These are phyloP conservation scores for Mucor saturninus DNA, from an alignment of 371 early-diverging fungal species.

Conservation along the genomic window DNA sequence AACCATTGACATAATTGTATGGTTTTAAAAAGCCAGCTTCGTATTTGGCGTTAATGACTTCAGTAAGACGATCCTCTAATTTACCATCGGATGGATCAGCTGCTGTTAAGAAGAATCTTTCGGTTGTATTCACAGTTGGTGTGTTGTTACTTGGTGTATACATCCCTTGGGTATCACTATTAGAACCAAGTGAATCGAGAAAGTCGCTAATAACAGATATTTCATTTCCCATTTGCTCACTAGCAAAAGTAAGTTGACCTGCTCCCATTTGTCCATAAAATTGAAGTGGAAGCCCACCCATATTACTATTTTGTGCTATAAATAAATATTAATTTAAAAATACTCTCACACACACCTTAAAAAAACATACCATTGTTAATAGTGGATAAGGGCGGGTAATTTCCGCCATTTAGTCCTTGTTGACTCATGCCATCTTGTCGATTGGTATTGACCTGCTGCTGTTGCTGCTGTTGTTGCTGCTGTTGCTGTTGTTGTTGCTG, in stretches of 20 bases:
- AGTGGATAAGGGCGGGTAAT: conserved; percentile 18
- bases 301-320: conserved; percentile 21
- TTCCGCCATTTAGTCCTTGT: conserved; percentile 27
- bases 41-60: conserved; percentile 92
- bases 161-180: conserved; percentile 24
- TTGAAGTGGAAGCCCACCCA: conserved; percentile 28
- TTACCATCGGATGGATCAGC: conserved; percentile 89
- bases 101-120: conserved; percentile 86
- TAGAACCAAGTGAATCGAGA: conserved; percentile 58
- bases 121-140: conserved; percentile 46
- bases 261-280: conserved; percentile 37
- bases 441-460: conserved; percentile 12
- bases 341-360: conserved; percentile 3
- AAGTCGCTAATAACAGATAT: conserved; percentile 73
- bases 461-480: conserved; percentile 18
- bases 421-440: conserved; percentile 23
- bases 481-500: conserved; percentile 14
- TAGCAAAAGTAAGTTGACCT: conserved; percentile 65
- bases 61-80: conserved; percentile 80
- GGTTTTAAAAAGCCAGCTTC: conserved; percentile 94
- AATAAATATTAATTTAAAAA: not conserved
- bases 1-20: conserved; percentile 92
- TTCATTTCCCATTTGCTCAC: conserved; percentile 75
- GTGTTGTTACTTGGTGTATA: conserved; percentile 27
- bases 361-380: conserved; percentile 18